Conservation (phyloP, 1,284 basidiomycete species). For the Austroboletus rostrupii region DNA sequence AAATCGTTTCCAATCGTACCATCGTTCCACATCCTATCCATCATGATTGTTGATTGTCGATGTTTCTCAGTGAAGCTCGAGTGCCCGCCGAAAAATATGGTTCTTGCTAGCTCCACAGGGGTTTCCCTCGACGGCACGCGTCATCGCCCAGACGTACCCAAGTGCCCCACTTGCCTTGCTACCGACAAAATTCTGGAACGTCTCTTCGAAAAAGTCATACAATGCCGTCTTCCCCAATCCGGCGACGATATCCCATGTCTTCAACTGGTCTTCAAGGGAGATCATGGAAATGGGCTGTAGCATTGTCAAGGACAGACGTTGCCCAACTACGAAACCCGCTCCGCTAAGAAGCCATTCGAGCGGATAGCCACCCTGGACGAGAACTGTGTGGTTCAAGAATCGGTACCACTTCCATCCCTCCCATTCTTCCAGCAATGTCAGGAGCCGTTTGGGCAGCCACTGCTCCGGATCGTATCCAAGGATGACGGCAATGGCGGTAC, state of each 20-base stretch:
- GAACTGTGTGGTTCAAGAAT: slow-evolving; percentile 26
- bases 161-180: slow-evolving; percentile 37
- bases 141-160: slow-evolving; percentile 45
- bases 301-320: slow-evolving; percentile 51
- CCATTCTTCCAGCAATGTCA: slow-evolving; percentile 38
- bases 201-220: slow-evolving; percentile 45
- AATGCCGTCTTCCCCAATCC: slow-evolving; percentile 56
- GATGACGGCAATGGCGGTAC: slow-evolving; percentile 40
- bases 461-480: slow-evolving; percentile 29
- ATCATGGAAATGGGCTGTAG: slow-evolving; percentile 50
- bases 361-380: slow-evolving; percentile 28
- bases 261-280: slow-evolving; percentile 46
- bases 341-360: slow-evolving; percentile 39
- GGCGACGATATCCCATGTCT: slow-evolving; percentile 39
- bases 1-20: too few species aligned
- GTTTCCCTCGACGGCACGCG: slow-evolving; percentile 44
- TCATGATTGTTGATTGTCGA: not conserved
- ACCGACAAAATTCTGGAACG: slow-evolving; percentile 30
- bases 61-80: slow-evolving; percentile 11
- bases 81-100: slow-evolving; percentile 36
- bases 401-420: slow-evolving; percentile 46
- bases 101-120: slow-evolving; percentile 47
- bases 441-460: slow-evolving; percentile 37
- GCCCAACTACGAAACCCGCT: slow-evolving; percentile 44
- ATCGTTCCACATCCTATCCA: too few species aligned